Evolutionary conservation across 2,329 filamentous ascomycete genomes (phyloP).

Genomic region (Cladosporium velox): DNA sequence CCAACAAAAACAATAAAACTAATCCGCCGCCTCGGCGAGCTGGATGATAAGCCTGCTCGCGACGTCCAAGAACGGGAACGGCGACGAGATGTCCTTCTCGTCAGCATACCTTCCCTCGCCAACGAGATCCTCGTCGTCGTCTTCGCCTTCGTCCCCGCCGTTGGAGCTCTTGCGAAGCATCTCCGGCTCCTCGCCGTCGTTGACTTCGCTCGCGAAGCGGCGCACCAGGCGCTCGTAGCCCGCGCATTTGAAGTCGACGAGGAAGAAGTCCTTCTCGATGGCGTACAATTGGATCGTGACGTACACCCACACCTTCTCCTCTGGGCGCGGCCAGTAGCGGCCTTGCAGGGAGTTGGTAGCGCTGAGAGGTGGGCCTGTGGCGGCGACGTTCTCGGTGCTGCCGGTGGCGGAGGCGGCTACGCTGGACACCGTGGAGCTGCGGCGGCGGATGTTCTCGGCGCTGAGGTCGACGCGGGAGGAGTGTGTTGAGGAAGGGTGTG

Average conservation of each 20-base stretch:
- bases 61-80: constrained; percentile 94
- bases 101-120: constrained; percentile 60
- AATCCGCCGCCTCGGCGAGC: constrained; percentile 74
- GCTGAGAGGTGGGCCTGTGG: constrained; percentile 23
- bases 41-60: constrained; percentile 91
- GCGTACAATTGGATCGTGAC: constrained; percentile 96
- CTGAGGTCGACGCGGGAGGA: constrained; percentile 51
- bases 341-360: constrained; percentile 21
- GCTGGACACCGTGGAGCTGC: constrained; percentile 34
- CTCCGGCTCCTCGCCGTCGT: constrained; percentile 26
- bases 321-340: constrained; percentile 33
- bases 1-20: constrained; percentile 9
- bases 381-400: constrained; percentile 35
- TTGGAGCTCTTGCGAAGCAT: constrained; percentile 24
- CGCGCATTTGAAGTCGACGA: constrained; percentile 98
- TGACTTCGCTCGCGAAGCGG: constrained; percentile 42
- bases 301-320: constrained; percentile 83
- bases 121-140: constrained; percentile 34
- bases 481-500: constrained; percentile 53
- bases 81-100: constrained; percentile 92
- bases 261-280: constrained; percentile 87
- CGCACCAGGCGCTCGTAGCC: constrained; percentile 85
- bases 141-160: constrained; percentile 34
- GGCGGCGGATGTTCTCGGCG: constrained; percentile 25
- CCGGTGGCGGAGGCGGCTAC: constrained; percentile 24